Conservation (phyloP, 495 filamentous ascomycete genomes). For the Daldinia vernicosa region DNA sequence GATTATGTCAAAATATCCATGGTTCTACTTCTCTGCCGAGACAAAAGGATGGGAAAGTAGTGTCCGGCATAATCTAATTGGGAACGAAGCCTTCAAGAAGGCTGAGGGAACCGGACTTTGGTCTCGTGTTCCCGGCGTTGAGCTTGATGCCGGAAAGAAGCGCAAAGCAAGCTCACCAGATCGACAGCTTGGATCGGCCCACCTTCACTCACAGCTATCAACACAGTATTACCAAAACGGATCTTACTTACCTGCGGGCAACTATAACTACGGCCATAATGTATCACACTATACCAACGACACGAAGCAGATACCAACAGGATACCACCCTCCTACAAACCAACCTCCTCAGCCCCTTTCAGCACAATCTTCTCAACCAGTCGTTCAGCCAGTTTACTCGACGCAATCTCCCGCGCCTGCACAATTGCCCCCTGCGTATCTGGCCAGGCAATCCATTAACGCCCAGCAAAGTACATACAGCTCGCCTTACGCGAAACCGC, state of each 20-base stretch:
- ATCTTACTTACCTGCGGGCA: slow-evolving; percentile 41
- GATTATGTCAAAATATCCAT: slow-evolving; percentile 88
- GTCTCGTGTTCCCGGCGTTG: slow-evolving; percentile 60
- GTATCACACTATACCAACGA: slow-evolving; percentile 42
- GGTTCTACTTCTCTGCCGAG: slow-evolving; percentile 80
- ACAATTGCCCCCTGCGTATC: slow-evolving; percentile 48
- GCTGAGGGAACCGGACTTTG: slow-evolving; percentile 68
- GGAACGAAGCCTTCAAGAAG: slow-evolving; percentile 87
- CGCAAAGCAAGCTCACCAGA: slow-evolving; percentile 60
- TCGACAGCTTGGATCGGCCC: slow-evolving; percentile 44
- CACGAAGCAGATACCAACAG: slow-evolving; percentile 32
- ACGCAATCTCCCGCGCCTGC: slow-evolving; percentile 46
- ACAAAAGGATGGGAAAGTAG: slow-evolving; percentile 97
- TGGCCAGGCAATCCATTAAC: slow-evolving; percentile 46
- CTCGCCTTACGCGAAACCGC: slow-evolving; percentile 55
- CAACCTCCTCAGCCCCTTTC: slow-evolving; percentile 40
- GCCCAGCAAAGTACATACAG: slow-evolving; percentile 53
- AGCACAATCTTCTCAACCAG: slow-evolving; percentile 32
- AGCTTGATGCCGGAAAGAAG: slow-evolving; percentile 62
- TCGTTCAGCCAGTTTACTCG: slow-evolving; percentile 47
- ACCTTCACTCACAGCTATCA: slow-evolving; percentile 44
- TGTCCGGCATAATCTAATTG: slow-evolving; percentile 93
- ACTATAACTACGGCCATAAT: slow-evolving; percentile 29
- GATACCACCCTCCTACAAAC: slow-evolving; percentile 30
- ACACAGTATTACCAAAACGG: slow-evolving; percentile 44